Conservation (phyloP, 1,139 yeast genomes). For the Pichia sp. region DNA sequence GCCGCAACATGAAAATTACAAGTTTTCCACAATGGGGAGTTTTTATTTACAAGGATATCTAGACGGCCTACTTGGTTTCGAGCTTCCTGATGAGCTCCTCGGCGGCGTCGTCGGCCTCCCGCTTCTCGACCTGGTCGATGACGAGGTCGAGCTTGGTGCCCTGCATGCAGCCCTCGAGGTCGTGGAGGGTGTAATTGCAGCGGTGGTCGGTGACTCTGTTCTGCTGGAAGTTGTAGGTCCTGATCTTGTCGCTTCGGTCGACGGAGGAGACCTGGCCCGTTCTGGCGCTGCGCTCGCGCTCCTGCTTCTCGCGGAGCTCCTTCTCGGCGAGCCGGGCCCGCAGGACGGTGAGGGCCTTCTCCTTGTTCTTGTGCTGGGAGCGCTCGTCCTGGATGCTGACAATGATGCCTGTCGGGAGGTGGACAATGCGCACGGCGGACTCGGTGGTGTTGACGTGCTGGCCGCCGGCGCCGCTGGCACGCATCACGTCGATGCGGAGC, state of each 20-base stretch:
- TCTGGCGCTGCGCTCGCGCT: constrained; percentile 62
- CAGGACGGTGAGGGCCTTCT: constrained; percentile 83
- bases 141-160: constrained; percentile 68
- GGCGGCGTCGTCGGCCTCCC: constrained; percentile 45
- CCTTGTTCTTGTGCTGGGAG: constrained; percentile 91
- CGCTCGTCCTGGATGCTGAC: constrained; percentile 93
- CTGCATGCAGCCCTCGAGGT: constrained; percentile 71
- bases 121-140: constrained; percentile 47
- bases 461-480: constrained; percentile 97
- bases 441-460: constrained; percentile 98
- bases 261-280: constrained; percentile 84
- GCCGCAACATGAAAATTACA: not conserved
- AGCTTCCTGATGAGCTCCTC: constrained; percentile 34
- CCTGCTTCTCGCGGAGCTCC: constrained; percentile 63
- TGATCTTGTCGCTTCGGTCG: constrained; percentile 85
- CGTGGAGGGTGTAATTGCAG: constrained; percentile 74
- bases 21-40: no score
- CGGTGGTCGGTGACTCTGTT: constrained; percentile 92
- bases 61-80: constrained; percentile 5
- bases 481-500: constrained; percentile 88
- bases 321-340: constrained; percentile 80
- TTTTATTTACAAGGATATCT: not conserved
- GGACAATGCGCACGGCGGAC: constrained; percentile 91
- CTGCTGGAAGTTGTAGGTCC: constrained; percentile 92
- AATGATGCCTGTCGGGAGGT: constrained; percentile 83